Evolutionary conservation across 306 rosid genomes (phyloP).

Genomic region (Oxytropis ochrocephala): DNA sequence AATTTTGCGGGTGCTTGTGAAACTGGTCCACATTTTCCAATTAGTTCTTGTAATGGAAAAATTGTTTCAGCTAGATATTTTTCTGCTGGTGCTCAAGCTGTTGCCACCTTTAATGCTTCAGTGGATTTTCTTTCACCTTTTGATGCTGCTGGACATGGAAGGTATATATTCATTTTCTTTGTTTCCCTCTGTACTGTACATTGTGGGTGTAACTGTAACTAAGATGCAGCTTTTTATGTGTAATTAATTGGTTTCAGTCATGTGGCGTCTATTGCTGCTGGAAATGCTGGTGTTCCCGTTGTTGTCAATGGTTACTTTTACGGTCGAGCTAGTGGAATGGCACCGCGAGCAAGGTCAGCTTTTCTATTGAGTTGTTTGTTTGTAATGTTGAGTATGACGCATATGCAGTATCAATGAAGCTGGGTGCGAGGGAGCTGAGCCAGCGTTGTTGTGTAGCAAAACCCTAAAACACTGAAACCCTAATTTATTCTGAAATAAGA

Average conservation of each 20-base stretch:
- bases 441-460: no score
- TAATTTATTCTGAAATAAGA: no score
- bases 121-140: slow-evolving; percentile 77
- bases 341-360: slow-evolving; percentile 68
- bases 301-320: slow-evolving; percentile 56
- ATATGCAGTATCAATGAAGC: no score
- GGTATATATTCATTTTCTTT: slow-evolving; percentile 30
- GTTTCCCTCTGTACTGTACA: not conserved
- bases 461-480: no score
- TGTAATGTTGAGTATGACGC: no score
- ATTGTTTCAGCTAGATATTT: slow-evolving; percentile 63
- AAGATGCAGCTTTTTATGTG: not conserved
- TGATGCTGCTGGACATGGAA: slow-evolving; percentile 88
- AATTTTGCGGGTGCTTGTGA: slow-evolving; percentile 49
- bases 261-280: slow-evolving; percentile 82
- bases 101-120: slow-evolving; percentile 50
- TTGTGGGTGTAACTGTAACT: not conserved
- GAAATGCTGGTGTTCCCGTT: slow-evolving; percentile 75
- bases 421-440: no score
- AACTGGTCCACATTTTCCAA: slow-evolving; percentile 55
- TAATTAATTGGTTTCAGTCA: slow-evolving; percentile 44
- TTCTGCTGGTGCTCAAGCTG: slow-evolving; percentile 74
- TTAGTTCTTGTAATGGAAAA: slow-evolving; percentile 62
- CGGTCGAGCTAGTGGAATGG: slow-evolving; percentile 82
- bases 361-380: no score